These are phyloP conservation scores for Colletotrichum tofieldiae DNA, from an alignment of 2,329 filamentous ascomycete species.

Conservation along the genomic window DNA sequence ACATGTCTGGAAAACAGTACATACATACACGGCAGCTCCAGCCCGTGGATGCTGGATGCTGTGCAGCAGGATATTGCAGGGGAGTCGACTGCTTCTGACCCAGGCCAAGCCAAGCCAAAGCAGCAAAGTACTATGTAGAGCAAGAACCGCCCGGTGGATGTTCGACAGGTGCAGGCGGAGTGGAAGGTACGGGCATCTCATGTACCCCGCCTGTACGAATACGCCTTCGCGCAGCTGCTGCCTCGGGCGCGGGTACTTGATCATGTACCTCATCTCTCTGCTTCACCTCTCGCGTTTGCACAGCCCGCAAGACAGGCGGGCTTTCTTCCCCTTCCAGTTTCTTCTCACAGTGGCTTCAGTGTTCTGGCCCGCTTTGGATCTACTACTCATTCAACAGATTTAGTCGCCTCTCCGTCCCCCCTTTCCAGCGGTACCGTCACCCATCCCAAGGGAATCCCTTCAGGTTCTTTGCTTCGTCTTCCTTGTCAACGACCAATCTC, in stretches of 20 bases:
- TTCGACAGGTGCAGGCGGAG: not conserved
- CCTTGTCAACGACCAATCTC: constrained; percentile 10
- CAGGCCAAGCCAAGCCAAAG: constrained; percentile 16
- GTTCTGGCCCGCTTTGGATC: not conserved
- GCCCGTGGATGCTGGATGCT: constrained; percentile 31
- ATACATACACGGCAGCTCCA: not conserved
- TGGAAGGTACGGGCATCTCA: not conserved
- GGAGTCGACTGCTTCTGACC: constrained; percentile 4
- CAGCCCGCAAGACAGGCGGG: not conserved
- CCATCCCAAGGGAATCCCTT: constrained; percentile 21
- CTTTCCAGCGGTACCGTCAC: constrained; percentile 13
- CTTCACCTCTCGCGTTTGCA: constrained; percentile 1
- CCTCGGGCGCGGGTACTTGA: constrained; percentile 1
- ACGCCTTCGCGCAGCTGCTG: constrained; percentile 3
- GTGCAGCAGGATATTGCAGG: constrained; percentile 32
- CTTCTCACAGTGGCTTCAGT: constrained; percentile 2
- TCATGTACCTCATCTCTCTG: constrained; percentile 1
- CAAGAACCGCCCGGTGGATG: not conserved
- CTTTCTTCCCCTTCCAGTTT: not conserved
- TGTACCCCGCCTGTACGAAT: constrained; percentile 9
- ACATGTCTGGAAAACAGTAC: constrained; percentile 22
- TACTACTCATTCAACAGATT: constrained; percentile 1
- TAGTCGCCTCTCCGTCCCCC: constrained; percentile 2
- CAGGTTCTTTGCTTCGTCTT: not conserved
- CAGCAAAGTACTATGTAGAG: not conserved